phyloP scores from a whole-genome alignment of 768 basidiomycete species.

The Daedaleopsis nitida region DNA sequence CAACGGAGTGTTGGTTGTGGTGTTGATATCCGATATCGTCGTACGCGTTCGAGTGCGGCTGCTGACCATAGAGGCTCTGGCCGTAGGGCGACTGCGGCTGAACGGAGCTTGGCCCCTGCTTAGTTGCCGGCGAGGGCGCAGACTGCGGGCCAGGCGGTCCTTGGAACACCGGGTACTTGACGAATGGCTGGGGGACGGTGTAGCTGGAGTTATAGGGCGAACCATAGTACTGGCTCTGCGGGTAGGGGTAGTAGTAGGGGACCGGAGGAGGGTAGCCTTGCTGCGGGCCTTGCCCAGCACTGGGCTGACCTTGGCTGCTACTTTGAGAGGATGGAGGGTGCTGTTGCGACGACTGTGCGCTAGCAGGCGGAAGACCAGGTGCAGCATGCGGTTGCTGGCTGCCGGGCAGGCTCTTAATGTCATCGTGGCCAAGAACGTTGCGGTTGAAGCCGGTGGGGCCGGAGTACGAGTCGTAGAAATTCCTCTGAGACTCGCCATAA shows the following conservation, averaged over 20 bases:
- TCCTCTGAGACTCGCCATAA: conserved; percentile 70
- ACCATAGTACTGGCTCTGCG: conserved; percentile 78
- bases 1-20: conserved; percentile 58
- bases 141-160: conserved; percentile 69
- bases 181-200: conserved; percentile 64
- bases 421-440: conserved; percentile 70
- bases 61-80: conserved; percentile 68
- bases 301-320: conserved; percentile 56
- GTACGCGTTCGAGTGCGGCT: conserved; percentile 50
- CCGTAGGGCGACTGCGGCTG: conserved; percentile 62
- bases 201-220: conserved; percentile 64
- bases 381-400: conserved; percentile 43
- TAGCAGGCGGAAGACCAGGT: conserved; percentile 53
- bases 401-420: conserved; percentile 68
- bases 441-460: conserved; percentile 69
- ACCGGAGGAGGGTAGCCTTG: conserved; percentile 64
- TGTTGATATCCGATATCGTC: conserved; percentile 58
- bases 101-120: conserved; percentile 60
- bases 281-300: conserved; percentile 63
- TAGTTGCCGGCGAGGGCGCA: conserved; percentile 64
- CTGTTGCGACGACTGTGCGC: conserved; percentile 57
- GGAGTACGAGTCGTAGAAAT: conserved; percentile 76
- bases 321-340: conserved; percentile 50
- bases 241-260: conserved; percentile 64
- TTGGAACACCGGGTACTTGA: conserved; percentile 81